phyloP scores from a whole-genome alignment of 352 stramenopile species.

The Phytophthora megakarya region DNA sequence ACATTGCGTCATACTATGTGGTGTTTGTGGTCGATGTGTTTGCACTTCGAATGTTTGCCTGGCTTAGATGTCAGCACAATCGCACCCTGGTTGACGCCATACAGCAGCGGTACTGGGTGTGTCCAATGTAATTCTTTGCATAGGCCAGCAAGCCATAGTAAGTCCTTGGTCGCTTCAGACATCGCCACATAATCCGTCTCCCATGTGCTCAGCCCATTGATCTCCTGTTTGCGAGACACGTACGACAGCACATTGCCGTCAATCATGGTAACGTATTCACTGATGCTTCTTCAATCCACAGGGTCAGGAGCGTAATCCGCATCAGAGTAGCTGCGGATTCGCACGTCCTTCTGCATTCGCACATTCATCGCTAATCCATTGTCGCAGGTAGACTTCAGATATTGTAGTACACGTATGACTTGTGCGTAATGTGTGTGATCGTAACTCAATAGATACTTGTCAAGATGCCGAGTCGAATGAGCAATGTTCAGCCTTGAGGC shows the following conservation, averaged over 20 bases:
- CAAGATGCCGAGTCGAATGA: background rate
- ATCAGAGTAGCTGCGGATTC: constrained; percentile 20
- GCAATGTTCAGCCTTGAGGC: background rate
- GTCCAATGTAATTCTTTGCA: constrained; percentile 18
- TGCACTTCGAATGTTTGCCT: too few relatives aligned
- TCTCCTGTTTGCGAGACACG: constrained; percentile 34
- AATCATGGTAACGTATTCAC: constrained; percentile 27
- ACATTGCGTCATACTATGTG: too few relatives aligned
- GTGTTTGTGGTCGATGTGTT: constrained; percentile 36
- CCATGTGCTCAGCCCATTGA: constrained; percentile 28
- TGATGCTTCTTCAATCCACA: constrained; percentile 25
- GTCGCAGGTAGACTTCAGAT: background rate
- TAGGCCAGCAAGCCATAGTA: constrained; percentile 21
- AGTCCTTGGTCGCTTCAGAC: constrained; percentile 13
- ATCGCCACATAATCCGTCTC: constrained; percentile 32
- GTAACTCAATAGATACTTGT: constrained; percentile 7
- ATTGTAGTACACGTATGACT: constrained; percentile 2
- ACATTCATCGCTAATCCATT: background rate
- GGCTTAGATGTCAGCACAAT: background rate
- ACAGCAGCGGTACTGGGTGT: too few relatives aligned
- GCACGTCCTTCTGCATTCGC: background rate
- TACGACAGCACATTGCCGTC: constrained; percentile 27
- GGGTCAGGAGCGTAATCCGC: constrained; percentile 31
- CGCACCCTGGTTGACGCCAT: too few relatives aligned
- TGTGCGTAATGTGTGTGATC: background rate